Percentiles rank a stretch among this genome's conserved stretches.
Conservation (phyloP, 768 basidiomycete species). For the Ramaria rubella region DNA sequence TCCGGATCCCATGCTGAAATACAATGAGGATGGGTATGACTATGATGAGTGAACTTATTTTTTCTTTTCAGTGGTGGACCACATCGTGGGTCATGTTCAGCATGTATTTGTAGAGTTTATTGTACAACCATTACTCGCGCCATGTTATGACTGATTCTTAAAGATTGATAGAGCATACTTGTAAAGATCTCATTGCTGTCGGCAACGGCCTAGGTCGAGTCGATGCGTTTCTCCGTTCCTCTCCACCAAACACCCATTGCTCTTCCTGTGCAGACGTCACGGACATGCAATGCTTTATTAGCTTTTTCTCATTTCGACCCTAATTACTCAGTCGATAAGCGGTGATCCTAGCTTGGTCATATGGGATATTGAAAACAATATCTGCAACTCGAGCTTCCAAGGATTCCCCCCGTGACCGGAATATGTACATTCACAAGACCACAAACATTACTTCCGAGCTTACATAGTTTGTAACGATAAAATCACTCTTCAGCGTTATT, state of each 20-base stretch:
- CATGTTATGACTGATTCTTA: too few relatives aligned
- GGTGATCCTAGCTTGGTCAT: conserved; percentile 67
- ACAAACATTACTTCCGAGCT: conserved; percentile 34
- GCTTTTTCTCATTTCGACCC: conserved; percentile 62
- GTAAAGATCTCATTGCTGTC: conserved; percentile 76
- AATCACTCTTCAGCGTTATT: too few relatives aligned
- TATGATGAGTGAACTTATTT: too few relatives aligned
- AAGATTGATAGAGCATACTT: too few relatives aligned
- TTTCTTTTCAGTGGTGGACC: too few relatives aligned
- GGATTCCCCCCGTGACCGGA: background rate
- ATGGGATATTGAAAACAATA: conserved; percentile 60
- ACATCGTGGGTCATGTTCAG: too few relatives aligned
- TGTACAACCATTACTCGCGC: too few relatives aligned
- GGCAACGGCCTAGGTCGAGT: conserved; percentile 65
- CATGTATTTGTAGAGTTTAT: too few relatives aligned
- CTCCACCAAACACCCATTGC: conserved; percentile 46
- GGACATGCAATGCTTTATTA: conserved; percentile 66
- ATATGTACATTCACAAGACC: conserved; percentile 24
- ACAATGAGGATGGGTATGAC: too few relatives aligned
- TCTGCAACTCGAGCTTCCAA: background rate
- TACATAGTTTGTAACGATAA: too few relatives aligned
- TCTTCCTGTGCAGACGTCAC: conserved; percentile 56
- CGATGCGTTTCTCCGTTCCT: conserved; percentile 60
- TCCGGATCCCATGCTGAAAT: too few relatives aligned
- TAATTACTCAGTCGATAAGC: conserved; percentile 72